These are phyloP conservation scores for Aureobasidium sp. DNA, from an alignment of 2,329 filamentous ascomycete genomes.

Conservation along the genomic window DNA sequence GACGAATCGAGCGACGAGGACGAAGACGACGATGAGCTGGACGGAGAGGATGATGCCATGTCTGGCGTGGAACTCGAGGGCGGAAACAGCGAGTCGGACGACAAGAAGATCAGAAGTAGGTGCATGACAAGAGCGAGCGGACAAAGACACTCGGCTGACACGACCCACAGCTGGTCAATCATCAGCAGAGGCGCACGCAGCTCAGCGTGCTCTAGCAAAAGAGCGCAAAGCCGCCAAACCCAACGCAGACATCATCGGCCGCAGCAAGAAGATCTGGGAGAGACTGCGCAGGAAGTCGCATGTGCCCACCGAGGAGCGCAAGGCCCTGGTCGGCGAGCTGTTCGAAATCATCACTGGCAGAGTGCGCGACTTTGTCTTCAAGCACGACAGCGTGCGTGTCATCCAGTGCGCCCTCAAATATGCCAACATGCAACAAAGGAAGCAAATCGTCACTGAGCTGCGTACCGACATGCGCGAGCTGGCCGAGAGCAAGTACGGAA, in stretches of 20 bases:
- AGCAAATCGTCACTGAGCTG: slow-evolving; percentile 79
- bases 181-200: slow-evolving; percentile 78
- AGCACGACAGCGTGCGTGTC: slow-evolving; percentile 95
- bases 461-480: slow-evolving; percentile 76
- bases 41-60: background rate
- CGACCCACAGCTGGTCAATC: slow-evolving; percentile 43
- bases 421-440: slow-evolving; percentile 74
- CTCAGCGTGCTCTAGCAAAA: slow-evolving; percentile 80
- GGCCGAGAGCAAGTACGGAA: slow-evolving; percentile 92
- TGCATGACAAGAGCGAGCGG: background rate
- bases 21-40: slow-evolving; percentile 12
- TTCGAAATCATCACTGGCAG: slow-evolving; percentile 86
- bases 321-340: slow-evolving; percentile 79
- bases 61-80: slow-evolving; percentile 14
- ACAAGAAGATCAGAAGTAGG: slow-evolving; percentile 19
- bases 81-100: slow-evolving; percentile 5
- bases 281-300: slow-evolving; percentile 86
- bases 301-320: slow-evolving; percentile 80
- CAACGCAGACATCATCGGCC: slow-evolving; percentile 78
- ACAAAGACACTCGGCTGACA: background rate
- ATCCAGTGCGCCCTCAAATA: slow-evolving; percentile 98
- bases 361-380: slow-evolving; percentile 93
- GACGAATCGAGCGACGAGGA: slow-evolving; percentile 15
- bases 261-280: slow-evolving; percentile 97
- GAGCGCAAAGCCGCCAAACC: slow-evolving; percentile 92